Evolutionary conservation across 2,329 filamentous ascomycete species (phyloP).

Genomic region (Scedosporium apiospermum): DNA sequence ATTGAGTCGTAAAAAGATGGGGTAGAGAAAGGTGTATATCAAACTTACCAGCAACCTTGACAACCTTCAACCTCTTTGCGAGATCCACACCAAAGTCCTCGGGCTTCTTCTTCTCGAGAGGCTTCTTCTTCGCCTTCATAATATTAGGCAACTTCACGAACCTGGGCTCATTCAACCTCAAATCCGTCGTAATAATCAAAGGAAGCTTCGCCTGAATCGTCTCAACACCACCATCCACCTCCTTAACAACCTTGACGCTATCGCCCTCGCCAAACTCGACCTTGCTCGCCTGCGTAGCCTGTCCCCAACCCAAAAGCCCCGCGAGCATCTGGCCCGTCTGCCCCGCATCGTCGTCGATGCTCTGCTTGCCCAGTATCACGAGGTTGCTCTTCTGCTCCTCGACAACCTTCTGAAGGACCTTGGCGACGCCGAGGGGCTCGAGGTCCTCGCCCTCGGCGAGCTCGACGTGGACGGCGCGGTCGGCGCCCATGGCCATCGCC

Average conservation of each 20-base stretch:
- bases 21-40: slow-evolving; percentile 23
- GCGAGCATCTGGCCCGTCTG: slow-evolving; percentile 99
- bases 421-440: slow-evolving; percentile 87
- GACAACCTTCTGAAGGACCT: slow-evolving; percentile 72
- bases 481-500: slow-evolving; percentile 97
- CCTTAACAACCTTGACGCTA: slow-evolving; percentile 67
- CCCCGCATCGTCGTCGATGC: slow-evolving; percentile 89
- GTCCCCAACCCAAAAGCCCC: slow-evolving; percentile 81
- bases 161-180: slow-evolving; percentile 87
- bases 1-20: background rate
- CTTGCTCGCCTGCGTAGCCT: slow-evolving; percentile 87
- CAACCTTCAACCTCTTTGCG: slow-evolving; percentile 69
- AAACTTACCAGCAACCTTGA: slow-evolving; percentile 77
- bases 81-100: slow-evolving; percentile 72
- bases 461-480: slow-evolving; percentile 84
- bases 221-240: slow-evolving; percentile 94
- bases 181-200: slow-evolving; percentile 88
- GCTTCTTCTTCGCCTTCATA: slow-evolving; percentile 99
- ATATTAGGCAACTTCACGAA: slow-evolving; percentile 96
- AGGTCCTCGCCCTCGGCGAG: slow-evolving; percentile 64
- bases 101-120: slow-evolving; percentile 82
- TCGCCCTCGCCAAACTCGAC: slow-evolving; percentile 67
- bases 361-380: slow-evolving; percentile 93
- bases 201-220: slow-evolving; percentile 79
- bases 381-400: slow-evolving; percentile 82